Evolutionary conservation across 2,329 filamentous ascomycete species (phyloP), one percentile per base, ranked within the genome.

Genomic region (Lachnellula hyalina): DNA sequence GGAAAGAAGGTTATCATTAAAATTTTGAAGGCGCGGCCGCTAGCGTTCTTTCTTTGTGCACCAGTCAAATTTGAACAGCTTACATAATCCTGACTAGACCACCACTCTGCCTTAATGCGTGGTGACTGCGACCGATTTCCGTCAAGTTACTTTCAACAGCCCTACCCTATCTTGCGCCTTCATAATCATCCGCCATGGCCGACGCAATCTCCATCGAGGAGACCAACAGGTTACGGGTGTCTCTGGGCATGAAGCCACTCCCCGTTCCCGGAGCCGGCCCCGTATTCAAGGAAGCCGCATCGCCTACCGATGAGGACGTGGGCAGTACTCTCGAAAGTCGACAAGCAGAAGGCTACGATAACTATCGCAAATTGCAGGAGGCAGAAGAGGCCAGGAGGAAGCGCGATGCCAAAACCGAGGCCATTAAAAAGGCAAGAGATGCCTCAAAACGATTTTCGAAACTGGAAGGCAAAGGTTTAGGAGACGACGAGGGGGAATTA

Each of bases 141-240:
- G 28, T 32, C 28, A 32, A 32, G 28, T 8, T 2, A 32, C 28
- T 9, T 32, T 11, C 8, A 11, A 32, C 28, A 32, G 28, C 28
- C 28, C 28, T 4, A 4, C 15, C 17, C 8, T 41, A 8, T 41
- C 38, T 41, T 41, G 38, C 38, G 38, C 38, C 38, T 41, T 41
- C 5, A 38, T 45, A 49, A 46, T 12, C 47, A 45, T n/a, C 44
- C 55, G 65, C 15, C 25, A 70, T 70, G 68, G 60, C 67, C 76
- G 83, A 86, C 70, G 77, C 84, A 65, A 83, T 89, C 45, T 86
- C 88, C 28, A 92, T 97, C 68, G 89, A 95, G 73, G 91, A 96
- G 79, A 90, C 90, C 62, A 97, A 97, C 76, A 89, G 92, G 69
- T 87, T 96, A 67, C 90, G 93, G 66, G 79, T 86, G 65, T 90